phyloP scores from a whole-genome alignment of 169 alveolate genomes.

The Plasmodium reichenowi region DNA sequence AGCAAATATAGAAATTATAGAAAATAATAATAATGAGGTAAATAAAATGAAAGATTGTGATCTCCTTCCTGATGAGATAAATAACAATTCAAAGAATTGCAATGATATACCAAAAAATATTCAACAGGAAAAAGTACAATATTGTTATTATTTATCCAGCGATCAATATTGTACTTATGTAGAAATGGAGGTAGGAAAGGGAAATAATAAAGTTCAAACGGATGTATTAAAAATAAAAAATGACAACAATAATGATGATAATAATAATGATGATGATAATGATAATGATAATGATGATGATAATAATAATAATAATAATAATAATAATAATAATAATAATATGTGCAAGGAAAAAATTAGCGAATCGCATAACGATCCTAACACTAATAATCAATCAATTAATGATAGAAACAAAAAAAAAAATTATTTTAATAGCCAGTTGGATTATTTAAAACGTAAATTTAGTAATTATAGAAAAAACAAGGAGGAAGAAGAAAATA shows the following conservation, averaged over 20 bases:
- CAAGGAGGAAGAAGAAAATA: slow-evolving; percentile 3
- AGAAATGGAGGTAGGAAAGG: background rate
- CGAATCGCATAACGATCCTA: background rate
- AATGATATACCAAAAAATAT: background rate
- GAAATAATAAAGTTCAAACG: background rate
- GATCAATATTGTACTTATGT: background rate
- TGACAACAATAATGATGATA: background rate
- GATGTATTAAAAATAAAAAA: background rate
- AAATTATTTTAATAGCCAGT: slow-evolving; percentile 39
- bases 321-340: background rate
- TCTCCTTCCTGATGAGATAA: no score
- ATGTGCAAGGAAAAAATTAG: background rate
- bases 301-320: background rate
- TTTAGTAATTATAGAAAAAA: slow-evolving; percentile 17
- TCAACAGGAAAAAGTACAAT: background rate
- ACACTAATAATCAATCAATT: background rate
- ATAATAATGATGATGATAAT: background rate
- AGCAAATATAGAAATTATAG: background rate
- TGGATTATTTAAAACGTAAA: slow-evolving; percentile 10
- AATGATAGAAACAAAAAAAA: background rate
- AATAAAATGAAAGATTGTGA: background rate
- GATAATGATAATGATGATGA: background rate
- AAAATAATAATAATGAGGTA: background rate
- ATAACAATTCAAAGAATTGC: background rate
- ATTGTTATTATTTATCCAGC: background rate